phyloP scores from a whole-genome alignment of 768 basidiomycete species.

The Lactifluus volemus region DNA sequence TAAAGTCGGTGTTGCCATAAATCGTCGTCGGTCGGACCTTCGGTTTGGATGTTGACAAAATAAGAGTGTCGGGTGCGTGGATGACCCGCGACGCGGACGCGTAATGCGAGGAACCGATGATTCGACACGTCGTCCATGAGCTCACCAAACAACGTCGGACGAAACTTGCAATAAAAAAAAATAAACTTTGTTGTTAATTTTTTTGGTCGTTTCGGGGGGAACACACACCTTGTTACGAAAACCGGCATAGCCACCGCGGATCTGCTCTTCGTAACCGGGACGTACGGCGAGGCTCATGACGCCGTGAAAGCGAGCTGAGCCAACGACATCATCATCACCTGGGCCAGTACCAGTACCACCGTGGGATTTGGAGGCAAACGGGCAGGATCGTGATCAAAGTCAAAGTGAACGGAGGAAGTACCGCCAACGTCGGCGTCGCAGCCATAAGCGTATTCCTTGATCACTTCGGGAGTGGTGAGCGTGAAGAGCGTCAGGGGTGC shows the following conservation, averaged over 20 bases:
- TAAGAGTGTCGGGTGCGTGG: slow-evolving; percentile 74
- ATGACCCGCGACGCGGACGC: slow-evolving; percentile 70
- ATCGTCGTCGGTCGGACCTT: slow-evolving; percentile 70
- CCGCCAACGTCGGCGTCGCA: slow-evolving; percentile 89
- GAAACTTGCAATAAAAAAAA: too few species aligned
- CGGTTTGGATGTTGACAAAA: slow-evolving; percentile 90
- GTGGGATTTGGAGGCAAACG: slow-evolving; percentile 31
- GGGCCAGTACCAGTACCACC: too few species aligned
- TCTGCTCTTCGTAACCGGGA: slow-evolving; percentile 52
- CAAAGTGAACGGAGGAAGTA: slow-evolving; percentile 59
- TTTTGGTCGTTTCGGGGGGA: too few species aligned
- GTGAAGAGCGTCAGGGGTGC: slow-evolving; percentile 56
- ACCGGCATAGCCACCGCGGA: slow-evolving; percentile 85
- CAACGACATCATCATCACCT: too few species aligned
- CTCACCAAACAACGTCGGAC: slow-evolving; percentile 73
- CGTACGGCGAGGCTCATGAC: slow-evolving; percentile 65
- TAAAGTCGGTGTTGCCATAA: too few species aligned
- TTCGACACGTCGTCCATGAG: slow-evolving; percentile 72
- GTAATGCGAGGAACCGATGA: slow-evolving; percentile 74
- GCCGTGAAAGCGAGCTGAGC: slow-evolving; percentile 72
- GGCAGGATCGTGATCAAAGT: slow-evolving; percentile 47
- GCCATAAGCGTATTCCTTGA: slow-evolving; percentile 63
- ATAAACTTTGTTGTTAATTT: too few species aligned
- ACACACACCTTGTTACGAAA: slow-evolving; percentile 70
- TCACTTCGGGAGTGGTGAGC: slow-evolving; percentile 50